Evolutionary conservation across 2,329 filamentous ascomycete species (phyloP).

Genomic region (Trichoderma sp.): DNA sequence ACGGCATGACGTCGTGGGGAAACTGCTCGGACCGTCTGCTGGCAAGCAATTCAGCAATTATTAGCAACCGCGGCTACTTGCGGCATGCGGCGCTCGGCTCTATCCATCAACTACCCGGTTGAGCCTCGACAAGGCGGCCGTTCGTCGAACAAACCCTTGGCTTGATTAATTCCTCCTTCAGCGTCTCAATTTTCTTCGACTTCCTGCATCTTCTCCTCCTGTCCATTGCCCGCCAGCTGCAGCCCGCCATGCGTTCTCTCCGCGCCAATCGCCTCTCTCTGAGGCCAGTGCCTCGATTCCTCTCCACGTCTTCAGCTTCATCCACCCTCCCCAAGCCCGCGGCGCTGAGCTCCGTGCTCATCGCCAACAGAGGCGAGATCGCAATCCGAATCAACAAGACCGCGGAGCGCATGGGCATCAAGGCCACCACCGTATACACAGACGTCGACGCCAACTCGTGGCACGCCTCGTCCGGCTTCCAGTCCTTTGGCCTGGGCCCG

Average conservation of each 20-base stretch:
- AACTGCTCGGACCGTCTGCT: background rate
- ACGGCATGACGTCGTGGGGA: constrained; percentile 11
- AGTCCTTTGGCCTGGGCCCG: constrained; percentile 79
- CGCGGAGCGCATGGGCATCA: constrained; percentile 83
- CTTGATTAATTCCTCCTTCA: constrained; percentile 15
- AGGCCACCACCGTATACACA: constrained; percentile 92
- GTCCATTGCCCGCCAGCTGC: background rate
- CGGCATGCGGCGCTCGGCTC: constrained; percentile 18
- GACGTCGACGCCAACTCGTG: constrained; percentile 85
- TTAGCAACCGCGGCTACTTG: constrained; percentile 12
- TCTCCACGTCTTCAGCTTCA: constrained; percentile 34
- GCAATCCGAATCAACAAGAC: constrained; percentile 90
- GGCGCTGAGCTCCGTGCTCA: constrained; percentile 77
- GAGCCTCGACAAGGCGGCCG: constrained; percentile 3
- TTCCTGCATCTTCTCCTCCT: background rate
- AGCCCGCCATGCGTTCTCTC: constrained; percentile 55
- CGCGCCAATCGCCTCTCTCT: constrained; percentile 52
- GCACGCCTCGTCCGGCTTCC: constrained; percentile 82
- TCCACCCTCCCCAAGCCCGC: constrained; percentile 40
- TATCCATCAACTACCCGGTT: background rate
- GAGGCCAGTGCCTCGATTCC: constrained; percentile 44
- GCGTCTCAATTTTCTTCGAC: background rate
- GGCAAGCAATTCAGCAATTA: background rate
- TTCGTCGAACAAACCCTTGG: background rate
- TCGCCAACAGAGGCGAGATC: constrained; percentile 97